phyloP scores from a whole-genome alignment of 2,329 filamentous ascomycete species.

The Tolypocladium guangdongense region DNA sequence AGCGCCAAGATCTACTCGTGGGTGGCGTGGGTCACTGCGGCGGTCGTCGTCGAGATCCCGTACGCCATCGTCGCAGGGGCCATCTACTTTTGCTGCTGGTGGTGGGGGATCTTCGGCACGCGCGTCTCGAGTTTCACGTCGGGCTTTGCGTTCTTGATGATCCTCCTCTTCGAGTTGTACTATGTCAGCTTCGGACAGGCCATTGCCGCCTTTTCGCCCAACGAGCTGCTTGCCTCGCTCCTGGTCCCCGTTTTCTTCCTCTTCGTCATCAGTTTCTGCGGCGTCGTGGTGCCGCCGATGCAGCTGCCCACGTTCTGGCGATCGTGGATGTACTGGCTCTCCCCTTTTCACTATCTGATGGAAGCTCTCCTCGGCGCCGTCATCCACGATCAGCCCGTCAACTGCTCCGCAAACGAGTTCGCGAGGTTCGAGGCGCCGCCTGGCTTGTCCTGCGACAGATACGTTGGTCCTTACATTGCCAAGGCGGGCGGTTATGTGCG shows the following conservation, averaged over 20 bases:
- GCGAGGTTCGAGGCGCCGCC: constrained; percentile 49
- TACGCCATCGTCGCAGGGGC: constrained; percentile 56
- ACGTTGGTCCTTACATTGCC: constrained; percentile 40
- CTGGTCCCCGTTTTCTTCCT: constrained; percentile 60
- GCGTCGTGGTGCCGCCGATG: constrained; percentile 52
- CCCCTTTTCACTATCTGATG: constrained; percentile 57
- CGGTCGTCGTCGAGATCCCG: constrained; percentile 58
- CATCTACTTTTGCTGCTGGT: constrained; percentile 42
- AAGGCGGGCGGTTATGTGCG: constrained; percentile 50
- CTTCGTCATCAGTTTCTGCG: constrained; percentile 60
- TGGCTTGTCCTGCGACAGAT: constrained; percentile 48
- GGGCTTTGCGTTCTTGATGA: constrained; percentile 51
- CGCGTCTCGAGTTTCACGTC: constrained; percentile 41
- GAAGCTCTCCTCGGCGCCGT: constrained; percentile 48
- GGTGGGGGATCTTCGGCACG: constrained; percentile 38
- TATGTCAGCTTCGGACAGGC: constrained; percentile 56
- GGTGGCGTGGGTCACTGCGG: constrained; percentile 56
- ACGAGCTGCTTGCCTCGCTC: constrained; percentile 54
- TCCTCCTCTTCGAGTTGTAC: constrained; percentile 57
- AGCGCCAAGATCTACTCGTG: constrained; percentile 75
- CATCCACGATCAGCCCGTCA: constrained; percentile 42
- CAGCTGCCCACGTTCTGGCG: constrained; percentile 53
- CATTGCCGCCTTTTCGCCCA: constrained; percentile 56
- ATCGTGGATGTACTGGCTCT: constrained; percentile 54
- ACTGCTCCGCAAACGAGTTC: constrained; percentile 44